These are phyloP conservation scores for Nakaseomyces kungkrabaensis DNA, from an alignment of 1,139 yeast genomes.

Conservation along the genomic window DNA sequence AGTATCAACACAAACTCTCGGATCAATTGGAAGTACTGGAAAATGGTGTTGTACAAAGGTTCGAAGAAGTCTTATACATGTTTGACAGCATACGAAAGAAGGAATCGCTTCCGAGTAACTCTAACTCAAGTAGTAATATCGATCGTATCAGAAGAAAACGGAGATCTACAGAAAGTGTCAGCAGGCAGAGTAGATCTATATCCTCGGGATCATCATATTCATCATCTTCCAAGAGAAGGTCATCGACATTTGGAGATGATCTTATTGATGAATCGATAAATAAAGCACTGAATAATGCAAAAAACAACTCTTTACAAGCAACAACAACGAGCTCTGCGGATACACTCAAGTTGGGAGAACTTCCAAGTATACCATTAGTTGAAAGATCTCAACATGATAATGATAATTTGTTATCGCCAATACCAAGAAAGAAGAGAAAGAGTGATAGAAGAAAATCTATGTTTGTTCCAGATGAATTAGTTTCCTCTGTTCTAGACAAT, in stretches of 20 bases:
- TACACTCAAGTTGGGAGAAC: neutral
- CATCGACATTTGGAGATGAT: neutral
- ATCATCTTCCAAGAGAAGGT: neutral
- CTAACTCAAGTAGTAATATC: neutral
- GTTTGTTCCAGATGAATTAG: slow-evolving; percentile 20
- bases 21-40: slow-evolving; percentile 34
- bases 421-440: slow-evolving; percentile 28
- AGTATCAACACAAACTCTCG: slow-evolving; percentile 29
- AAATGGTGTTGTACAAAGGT: slow-evolving; percentile 33
- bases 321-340: neutral
- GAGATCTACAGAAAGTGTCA: neutral
- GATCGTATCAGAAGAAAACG: neutral
- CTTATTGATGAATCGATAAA: neutral
- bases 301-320: neutral
- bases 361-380: neutral
- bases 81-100: slow-evolving; percentile 32
- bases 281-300: neutral
- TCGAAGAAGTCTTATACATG: slow-evolving; percentile 37
- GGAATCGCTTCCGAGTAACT: slow-evolving; percentile 27
- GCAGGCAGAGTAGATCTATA: neutral
- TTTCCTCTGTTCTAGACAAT: neutral
- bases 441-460: slow-evolving; percentile 34
- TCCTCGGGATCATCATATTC: neutral
- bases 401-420: slow-evolving; percentile 6
- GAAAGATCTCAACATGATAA: slow-evolving; percentile 8